A percentile compares a stretch with the other conserved stretches of the same genome.
Conservation (phyloP, 2,329 filamentous ascomycete genomes). For the Stagonosporopsis chrysanthemi region DNA sequence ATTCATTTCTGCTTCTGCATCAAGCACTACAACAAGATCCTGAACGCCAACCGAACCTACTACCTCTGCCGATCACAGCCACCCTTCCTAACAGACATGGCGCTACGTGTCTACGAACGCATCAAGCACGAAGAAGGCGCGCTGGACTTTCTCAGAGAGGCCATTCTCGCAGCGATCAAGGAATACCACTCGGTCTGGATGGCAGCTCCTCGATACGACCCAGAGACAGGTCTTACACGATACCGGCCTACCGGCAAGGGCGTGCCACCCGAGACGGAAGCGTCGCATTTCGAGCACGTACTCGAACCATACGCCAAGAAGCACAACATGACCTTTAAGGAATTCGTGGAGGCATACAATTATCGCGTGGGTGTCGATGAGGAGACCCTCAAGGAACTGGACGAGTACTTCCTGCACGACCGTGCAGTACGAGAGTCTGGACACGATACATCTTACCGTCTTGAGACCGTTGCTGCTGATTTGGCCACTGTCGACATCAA, state of each 20-base stretch:
- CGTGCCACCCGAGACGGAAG: slow-evolving; percentile 90
- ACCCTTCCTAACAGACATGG: slow-evolving; percentile 97
- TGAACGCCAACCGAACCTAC: slow-evolving; percentile 96
- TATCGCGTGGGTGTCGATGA: slow-evolving; percentile 71
- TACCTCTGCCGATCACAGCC: slow-evolving; percentile 94
- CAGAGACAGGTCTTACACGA: slow-evolving; percentile 78
- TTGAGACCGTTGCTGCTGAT: slow-evolving; percentile 81
- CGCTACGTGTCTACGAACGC: slow-evolving; percentile 88
- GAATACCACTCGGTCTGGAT: slow-evolving; percentile 94
- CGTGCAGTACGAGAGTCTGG: slow-evolving; percentile 95
- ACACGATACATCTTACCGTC: slow-evolving; percentile 93
- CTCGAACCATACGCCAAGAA: slow-evolving; percentile 84
- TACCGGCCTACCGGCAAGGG: slow-evolving; percentile 85
- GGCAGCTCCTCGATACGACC: slow-evolving; percentile 73
- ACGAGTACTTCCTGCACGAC: slow-evolving; percentile 96
- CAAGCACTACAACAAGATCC: slow-evolving; percentile 96
- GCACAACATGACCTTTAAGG: slow-evolving; percentile 78
- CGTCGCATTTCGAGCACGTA: slow-evolving; percentile 83
- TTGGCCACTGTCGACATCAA: slow-evolving; percentile 95
- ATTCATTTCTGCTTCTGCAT: slow-evolving; percentile 98
- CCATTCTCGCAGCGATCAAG: slow-evolving; percentile 92
- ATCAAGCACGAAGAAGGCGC: slow-evolving; percentile 87
- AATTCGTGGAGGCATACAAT: slow-evolving; percentile 93
- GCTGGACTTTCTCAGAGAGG: slow-evolving; percentile 78
- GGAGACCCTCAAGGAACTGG: slow-evolving; percentile 71